Evolutionary conservation across 192 early-diverging fungal genomes (phyloP).

Genomic region (Irineochytrium annulatum): DNA sequence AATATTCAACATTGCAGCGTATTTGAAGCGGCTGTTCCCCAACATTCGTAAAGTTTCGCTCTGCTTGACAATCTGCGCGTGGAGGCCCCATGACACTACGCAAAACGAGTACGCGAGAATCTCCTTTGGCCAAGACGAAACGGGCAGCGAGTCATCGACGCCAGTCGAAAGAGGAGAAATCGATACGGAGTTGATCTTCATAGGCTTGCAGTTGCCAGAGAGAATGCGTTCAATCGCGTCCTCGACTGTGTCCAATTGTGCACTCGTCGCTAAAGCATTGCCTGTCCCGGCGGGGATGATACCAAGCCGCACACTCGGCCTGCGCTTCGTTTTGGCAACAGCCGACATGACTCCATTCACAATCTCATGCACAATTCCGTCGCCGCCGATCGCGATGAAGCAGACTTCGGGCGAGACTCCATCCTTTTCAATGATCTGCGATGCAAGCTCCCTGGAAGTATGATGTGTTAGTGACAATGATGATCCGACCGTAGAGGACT

Average conservation of each 20-base stretch:
- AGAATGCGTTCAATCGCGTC: conserved; percentile 7
- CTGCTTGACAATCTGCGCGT: conserved; percentile 29
- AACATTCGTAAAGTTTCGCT: conserved; percentile 14
- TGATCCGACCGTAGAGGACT: too few relatives aligned
- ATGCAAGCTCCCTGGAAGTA: too few relatives aligned
- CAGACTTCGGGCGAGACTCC: too few relatives aligned
- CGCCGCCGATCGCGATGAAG: conserved; percentile 14
- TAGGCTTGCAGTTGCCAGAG: background rate
- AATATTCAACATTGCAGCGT: background rate
- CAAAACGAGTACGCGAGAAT: conserved; percentile 16
- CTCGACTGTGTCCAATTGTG: conserved; percentile 3
- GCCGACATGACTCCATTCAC: conserved; percentile 27
- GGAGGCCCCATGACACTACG: conserved; percentile 24
- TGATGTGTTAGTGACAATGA: too few relatives aligned
- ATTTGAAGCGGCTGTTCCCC: conserved; percentile 6
- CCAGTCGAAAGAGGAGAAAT: background rate
- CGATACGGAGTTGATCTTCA: background rate
- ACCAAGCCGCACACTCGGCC: background rate
- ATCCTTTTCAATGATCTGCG: too few relatives aligned
- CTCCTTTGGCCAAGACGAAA: background rate
- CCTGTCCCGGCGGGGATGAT: conserved; percentile 23
- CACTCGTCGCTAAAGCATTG: conserved; percentile 26
- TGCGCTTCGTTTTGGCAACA: background rate
- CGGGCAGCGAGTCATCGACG: conserved; percentile 5
- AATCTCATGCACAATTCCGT: conserved; percentile 34